Conservation (phyloP, 495 filamentous ascomycete species). For the Platismatia glauca region DNA sequence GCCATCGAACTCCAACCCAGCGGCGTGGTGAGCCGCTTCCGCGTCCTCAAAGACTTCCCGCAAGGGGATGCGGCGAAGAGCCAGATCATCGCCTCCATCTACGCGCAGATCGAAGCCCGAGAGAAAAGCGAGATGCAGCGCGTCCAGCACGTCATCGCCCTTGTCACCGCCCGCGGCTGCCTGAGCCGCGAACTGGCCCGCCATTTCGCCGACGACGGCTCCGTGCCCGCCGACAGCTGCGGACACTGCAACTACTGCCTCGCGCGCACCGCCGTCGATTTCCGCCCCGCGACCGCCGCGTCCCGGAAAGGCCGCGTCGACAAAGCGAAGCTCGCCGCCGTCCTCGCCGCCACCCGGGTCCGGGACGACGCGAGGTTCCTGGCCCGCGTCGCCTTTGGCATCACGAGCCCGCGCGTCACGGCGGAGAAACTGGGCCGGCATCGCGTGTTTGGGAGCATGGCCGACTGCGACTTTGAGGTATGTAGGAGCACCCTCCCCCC, state of each 20-base stretch:
- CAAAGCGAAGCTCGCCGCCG: conserved; percentile 29
- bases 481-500: not conserved
- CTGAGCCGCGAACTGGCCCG: conserved; percentile 33
- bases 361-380: conserved; percentile 49
- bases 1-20: conserved; percentile 38
- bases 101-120: conserved; percentile 38
- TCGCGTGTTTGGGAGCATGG: conserved; percentile 41
- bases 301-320: conserved; percentile 19
- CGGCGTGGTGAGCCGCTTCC: conserved; percentile 43
- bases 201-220: conserved; percentile 46
- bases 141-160: conserved; percentile 37
- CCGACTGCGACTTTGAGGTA: conserved; percentile 41
- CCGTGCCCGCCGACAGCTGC: conserved; percentile 34
- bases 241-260: conserved; percentile 47
- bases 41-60: conserved; percentile 39
- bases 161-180: conserved; percentile 34
- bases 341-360: conserved; percentile 33
- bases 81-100: conserved; percentile 34
- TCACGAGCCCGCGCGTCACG: conserved; percentile 43
- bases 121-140: conserved; percentile 43
- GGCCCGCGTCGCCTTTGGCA: conserved; percentile 49
- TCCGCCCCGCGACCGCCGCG: conserved; percentile 10
- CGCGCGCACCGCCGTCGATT: conserved; percentile 32
- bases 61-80: conserved; percentile 30
- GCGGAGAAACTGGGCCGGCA: conserved; percentile 35